Evolutionary conservation across 169 alveolate species (phyloP), one percentile per base, ranked within the genome.

Genomic region (Eimeria maxima): DNA sequence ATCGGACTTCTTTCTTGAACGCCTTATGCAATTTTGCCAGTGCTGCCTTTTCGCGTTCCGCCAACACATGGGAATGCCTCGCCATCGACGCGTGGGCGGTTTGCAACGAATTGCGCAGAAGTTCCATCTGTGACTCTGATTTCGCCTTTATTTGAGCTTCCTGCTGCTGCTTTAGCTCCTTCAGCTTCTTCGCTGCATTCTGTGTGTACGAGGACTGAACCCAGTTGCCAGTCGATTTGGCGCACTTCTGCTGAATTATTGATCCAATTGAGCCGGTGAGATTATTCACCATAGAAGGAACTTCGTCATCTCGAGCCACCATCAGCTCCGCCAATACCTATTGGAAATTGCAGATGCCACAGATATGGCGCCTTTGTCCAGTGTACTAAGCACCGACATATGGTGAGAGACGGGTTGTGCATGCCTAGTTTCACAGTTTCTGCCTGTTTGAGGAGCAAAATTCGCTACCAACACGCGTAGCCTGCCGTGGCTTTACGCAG

Each of bases 201-300:
- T 13, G 63, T 0, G 83, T 63, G 71, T 87, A 87, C 11, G 81
- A 11, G 53, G 83, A 60, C 27, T 60, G 80, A 8, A 67, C 65
- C 94, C 94, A 87, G 65, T 87, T 87, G 78, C 94, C 94, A 50
- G 27, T 47, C 16, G 71, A 6, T 67, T 87, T 87, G 33, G 94
- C 47, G 63, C 94, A 87, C 67, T 63, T 60, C 65, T 65, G 94
- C 83, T 65, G 94, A 27, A 87, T 53, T 20, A 87, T 63, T 8
- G 94, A 55, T 20, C 63, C 94, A 24, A 87, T n/a, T 4, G 94
- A 87, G 69, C 94, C 94, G n/a, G 78, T 60, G 33, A 87, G 94
- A 67, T 65, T 87, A 42, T 87, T 87, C 67, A 87, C 94, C n/a
- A 65, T 7, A 13, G 94, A 65, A 50, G 81, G 63, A 65, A 87